Base-by-base conservation (phyloP, 2,329 filamentous ascomycete species). In the Myotisia sp. region DNA sequence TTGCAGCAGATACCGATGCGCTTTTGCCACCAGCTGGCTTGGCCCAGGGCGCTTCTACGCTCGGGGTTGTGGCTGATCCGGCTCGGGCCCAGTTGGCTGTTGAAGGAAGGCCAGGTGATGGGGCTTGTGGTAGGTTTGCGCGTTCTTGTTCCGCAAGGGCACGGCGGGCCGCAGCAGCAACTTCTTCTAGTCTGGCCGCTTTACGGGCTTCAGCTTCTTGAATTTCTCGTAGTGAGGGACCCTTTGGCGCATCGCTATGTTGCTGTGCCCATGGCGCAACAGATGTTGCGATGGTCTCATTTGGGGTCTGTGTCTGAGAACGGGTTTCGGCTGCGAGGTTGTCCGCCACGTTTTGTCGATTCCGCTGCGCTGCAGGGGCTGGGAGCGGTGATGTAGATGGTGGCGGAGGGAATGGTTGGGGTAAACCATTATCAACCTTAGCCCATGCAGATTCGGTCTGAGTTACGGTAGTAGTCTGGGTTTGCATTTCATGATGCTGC, bases 251-350 rank as follows among this genome's bases (percentile, higher is more conserved):
- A 31, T 80, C 78, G 26, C 64, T 60, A 2, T 71, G 70, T 44
- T 95, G 85, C 55, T 90, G 90, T 4, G 90, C 90, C 90, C 90
- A 98, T 0, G 90, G 90, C 0, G 90, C 90, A 44, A 94, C 63
- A 0, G 87, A 83, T 3, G 85, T 68, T n/a, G 43, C 67, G 5
- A 71, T 69, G 2, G 71, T 71, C 34, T 79, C 75, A 18, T 68
- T 61, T 0, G 71, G 86, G 0, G 84, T 92, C 43, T 81, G 79
- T 2, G 79, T 82, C 42, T 76, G 78, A 16, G 85, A 92, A 40
- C 78, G 63, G 12, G 73, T 70, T 44, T 75, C 74, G 2, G 67
- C 67, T 43, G 67, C 67, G 30, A 80, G 59, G 34, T 72, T 67
- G 45, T 93, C 85, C 1, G 86, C 84, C 3, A 94, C 69, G 42